Evolutionary conservation across 352 stramenopile species (phyloP).

Genomic region (Plasmopara viticola): DNA sequence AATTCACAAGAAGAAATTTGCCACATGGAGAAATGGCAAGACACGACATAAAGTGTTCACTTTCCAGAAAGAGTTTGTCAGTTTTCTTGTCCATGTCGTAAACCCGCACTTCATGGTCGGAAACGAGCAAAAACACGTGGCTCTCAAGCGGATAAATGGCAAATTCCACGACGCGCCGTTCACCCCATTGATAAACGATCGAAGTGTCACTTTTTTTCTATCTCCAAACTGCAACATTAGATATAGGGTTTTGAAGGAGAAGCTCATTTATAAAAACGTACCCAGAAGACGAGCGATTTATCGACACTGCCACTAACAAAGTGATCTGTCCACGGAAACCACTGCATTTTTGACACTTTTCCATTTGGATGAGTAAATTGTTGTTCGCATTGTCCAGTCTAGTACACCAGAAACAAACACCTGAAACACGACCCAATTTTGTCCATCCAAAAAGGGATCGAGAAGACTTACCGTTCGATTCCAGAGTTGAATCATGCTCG

Average conservation of each 20-base stretch:
- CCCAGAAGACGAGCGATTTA: no score
- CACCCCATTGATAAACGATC: constrained; percentile 63
- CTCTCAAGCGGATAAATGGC: constrained; percentile 46
- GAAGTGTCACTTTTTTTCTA: constrained; percentile 49
- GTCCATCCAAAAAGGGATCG: no score
- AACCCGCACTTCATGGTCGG: constrained; percentile 45
- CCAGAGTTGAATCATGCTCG: no score
- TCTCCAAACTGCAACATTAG: neutral
- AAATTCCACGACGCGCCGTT: constrained; percentile 51
- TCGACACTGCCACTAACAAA: constrained; percentile 21
- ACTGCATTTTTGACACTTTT: no score
- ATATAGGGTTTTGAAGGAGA: constrained; percentile 1
- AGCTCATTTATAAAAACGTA: no score
- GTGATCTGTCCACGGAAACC: no score
- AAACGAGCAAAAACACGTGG: constrained; percentile 52
- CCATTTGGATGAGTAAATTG: no score
- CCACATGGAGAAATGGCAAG: constrained; percentile 41
- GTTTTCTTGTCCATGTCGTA: constrained; percentile 58
- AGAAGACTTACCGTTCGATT: no score
- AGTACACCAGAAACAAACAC: no score
- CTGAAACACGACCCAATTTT: no score
- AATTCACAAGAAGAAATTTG: constrained; percentile 53
- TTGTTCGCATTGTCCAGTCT: no score
- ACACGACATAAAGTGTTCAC: constrained; percentile 48
- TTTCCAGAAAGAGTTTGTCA: constrained; percentile 48